Conservation (phyloP, 164 flowering plant genomes). For the Tetracentron sinense region DNA sequence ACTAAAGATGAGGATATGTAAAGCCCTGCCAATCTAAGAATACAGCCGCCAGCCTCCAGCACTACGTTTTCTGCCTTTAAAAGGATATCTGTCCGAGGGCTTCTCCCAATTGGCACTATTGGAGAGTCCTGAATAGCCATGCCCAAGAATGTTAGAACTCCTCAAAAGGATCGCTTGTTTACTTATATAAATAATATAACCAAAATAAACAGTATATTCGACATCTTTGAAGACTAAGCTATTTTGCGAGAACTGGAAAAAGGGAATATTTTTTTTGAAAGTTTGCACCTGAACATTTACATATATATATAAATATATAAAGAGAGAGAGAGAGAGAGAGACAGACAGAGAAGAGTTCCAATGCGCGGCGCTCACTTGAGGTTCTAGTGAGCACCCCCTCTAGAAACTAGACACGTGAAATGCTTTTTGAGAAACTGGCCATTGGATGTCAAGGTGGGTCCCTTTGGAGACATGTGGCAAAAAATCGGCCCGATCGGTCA, state of each 20-base stretch:
- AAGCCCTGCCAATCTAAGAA: constrained; percentile 91
- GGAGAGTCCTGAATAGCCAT: constrained; percentile 64
- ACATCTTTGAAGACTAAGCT: neutral
- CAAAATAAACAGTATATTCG: neutral
- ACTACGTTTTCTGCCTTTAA: constrained; percentile 73
- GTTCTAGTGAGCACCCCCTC: too few species aligned
- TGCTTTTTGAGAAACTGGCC: too few species aligned
- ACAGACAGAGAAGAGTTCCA: too few species aligned
- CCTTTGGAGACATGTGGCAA: too few species aligned
- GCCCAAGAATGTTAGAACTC: constrained; percentile 8
- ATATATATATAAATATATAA: too few species aligned
- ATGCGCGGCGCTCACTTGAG: too few species aligned
- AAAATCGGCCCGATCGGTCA: too few species aligned
- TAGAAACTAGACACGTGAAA: too few species aligned
- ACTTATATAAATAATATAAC: neutral
- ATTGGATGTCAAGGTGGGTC: too few species aligned
- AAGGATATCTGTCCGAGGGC: constrained; percentile 87
- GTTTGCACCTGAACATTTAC: too few species aligned
- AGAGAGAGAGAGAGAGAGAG: too few species aligned
- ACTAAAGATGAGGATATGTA: constrained; percentile 69
- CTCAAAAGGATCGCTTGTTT: neutral
- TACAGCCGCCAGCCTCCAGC: constrained; percentile 76
- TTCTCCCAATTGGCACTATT: constrained; percentile 77
- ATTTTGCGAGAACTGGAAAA: neutral
- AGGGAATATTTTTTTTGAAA: neutral